These are phyloP conservation scores for Cryptococcus depauperatus DNA, from an alignment of 1,284 basidiomycete species.

Conservation along the genomic window DNA sequence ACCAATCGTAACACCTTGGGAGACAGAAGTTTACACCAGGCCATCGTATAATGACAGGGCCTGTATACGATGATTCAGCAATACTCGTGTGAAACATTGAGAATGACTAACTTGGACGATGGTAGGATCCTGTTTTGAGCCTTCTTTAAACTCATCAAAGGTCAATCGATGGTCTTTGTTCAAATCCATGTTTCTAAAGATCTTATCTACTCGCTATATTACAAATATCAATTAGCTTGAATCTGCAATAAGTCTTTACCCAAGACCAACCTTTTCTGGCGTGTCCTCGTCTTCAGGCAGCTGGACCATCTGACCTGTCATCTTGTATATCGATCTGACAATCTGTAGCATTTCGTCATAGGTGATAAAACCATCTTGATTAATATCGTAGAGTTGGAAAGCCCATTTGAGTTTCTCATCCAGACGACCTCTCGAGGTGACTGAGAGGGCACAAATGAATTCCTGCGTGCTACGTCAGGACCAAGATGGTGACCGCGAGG, in stretches of 20 bases:
- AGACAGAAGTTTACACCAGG: slow-evolving; percentile 44
- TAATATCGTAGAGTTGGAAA: slow-evolving; percentile 98
- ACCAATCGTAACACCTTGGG: too few species aligned
- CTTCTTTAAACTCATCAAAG: slow-evolving; percentile 93
- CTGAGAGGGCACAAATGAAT: slow-evolving; percentile 94
- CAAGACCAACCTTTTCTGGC: slow-evolving; percentile 74
- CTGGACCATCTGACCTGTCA: slow-evolving; percentile 99
- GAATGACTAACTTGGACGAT: slow-evolving; percentile 77
- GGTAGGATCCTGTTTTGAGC: slow-evolving; percentile 93
- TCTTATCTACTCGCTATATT: slow-evolving; percentile 83
- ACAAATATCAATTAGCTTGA: neutral
- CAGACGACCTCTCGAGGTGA: slow-evolving; percentile 84
- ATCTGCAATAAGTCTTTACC: neutral
- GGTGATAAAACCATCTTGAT: slow-evolving; percentile 92
- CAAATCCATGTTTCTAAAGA: slow-evolving; percentile 86
- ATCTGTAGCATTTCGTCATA: slow-evolving; percentile 99
- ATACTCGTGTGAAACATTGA: neutral
- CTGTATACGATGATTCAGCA: slow-evolving; percentile 25
- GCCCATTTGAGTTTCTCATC: slow-evolving; percentile 99
- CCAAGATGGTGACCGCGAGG: slow-evolving; percentile 8
- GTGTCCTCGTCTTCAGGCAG: slow-evolving; percentile 96
- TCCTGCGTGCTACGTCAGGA: slow-evolving; percentile 50
- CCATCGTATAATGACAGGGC: slow-evolving; percentile 52
- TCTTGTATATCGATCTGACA: slow-evolving; percentile 93
- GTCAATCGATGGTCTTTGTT: slow-evolving; percentile 83